Conservation (phyloP, 805 yeast genomes). For the Saturnispora sekii region DNA sequence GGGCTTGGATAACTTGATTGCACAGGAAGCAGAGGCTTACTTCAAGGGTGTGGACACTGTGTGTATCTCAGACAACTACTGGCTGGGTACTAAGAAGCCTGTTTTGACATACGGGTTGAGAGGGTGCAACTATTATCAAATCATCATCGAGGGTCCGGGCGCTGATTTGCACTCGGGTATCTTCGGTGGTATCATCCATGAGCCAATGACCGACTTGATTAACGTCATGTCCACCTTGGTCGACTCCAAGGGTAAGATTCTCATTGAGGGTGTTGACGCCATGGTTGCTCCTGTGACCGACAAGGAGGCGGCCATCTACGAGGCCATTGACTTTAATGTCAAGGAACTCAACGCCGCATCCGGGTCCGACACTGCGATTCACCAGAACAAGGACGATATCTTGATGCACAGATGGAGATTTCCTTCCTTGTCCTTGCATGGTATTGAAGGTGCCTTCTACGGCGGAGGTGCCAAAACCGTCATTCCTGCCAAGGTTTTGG, state of each 20-base stretch:
- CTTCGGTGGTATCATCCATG: conserved; percentile 95
- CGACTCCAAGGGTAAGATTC: conserved; percentile 70
- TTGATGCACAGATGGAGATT: conserved; percentile 98
- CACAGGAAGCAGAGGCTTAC: conserved; percentile 65
- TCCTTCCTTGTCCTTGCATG: conserved; percentile 93
- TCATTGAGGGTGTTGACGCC: conserved; percentile 80
- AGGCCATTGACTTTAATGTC: conserved; percentile 74
- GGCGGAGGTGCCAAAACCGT: conserved; percentile 97
- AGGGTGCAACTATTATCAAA: conserved; percentile 90
- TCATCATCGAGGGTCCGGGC: conserved; percentile 77
- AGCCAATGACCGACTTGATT: conserved; percentile 91
- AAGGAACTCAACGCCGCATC: conserved; percentile 81
- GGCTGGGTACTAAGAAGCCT: conserved; percentile 97
- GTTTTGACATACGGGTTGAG: conserved; percentile 95
- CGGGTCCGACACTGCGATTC: conserved; percentile 78
- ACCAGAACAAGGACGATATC: conserved; percentile 70
- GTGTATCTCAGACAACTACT: conserved; percentile 93
- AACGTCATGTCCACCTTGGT: conserved; percentile 72
- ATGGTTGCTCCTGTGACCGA: conserved; percentile 93
- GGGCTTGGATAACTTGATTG: conserved; percentile 80
- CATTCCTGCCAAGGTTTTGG: conserved; percentile 87
- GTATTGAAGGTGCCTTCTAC: conserved; percentile 94
- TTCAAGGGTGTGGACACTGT: conserved; percentile 89
- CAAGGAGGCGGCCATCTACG: conserved; percentile 69
- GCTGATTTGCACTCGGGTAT: conserved; percentile 97